Percentiles rank a stretch among this genome's conserved stretches.
phyloP scores from a whole-genome alignment of 129 eudicot species.

The Arctium minus region DNA sequence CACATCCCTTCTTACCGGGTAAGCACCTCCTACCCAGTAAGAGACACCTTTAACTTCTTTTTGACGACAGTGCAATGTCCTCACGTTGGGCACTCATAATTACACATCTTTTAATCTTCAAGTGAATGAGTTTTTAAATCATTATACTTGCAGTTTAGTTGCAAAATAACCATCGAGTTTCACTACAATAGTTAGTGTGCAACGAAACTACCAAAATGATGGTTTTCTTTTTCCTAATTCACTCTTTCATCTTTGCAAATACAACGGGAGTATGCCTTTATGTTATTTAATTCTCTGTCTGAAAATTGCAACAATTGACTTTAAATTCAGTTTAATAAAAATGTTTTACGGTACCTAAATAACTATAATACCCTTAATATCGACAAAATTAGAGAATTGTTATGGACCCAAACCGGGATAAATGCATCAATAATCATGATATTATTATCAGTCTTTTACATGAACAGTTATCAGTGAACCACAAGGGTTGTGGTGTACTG shows the following conservation, averaged over 20 bases:
- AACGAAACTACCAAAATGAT: neutral
- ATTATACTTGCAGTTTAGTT: neutral
- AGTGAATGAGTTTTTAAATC: neutral
- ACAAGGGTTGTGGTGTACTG: too few species aligned
- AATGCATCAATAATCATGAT: neutral
- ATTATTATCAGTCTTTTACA: neutral
- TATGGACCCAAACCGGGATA: neutral
- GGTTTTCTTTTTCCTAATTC: neutral
- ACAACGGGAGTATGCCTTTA: neutral
- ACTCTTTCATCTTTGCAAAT: neutral
- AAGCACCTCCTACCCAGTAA: neutral
- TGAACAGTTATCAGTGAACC: neutral
- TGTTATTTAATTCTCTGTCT: neutral
- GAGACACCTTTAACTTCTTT: neutral
- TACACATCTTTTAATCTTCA: neutral
- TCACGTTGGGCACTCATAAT: neutral
- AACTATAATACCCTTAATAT: neutral
- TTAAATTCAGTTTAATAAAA: too few species aligned
- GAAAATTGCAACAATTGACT: too few species aligned
- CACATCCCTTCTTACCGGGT: neutral
- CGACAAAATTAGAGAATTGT: neutral
- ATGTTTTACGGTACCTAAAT: neutral
- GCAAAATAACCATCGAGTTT: neutral
- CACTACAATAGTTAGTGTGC: neutral
- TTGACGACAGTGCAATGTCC: neutral